phyloP scores from a whole-genome alignment of 2,329 filamentous ascomycete species.

The Ophiostoma australiae region DNA sequence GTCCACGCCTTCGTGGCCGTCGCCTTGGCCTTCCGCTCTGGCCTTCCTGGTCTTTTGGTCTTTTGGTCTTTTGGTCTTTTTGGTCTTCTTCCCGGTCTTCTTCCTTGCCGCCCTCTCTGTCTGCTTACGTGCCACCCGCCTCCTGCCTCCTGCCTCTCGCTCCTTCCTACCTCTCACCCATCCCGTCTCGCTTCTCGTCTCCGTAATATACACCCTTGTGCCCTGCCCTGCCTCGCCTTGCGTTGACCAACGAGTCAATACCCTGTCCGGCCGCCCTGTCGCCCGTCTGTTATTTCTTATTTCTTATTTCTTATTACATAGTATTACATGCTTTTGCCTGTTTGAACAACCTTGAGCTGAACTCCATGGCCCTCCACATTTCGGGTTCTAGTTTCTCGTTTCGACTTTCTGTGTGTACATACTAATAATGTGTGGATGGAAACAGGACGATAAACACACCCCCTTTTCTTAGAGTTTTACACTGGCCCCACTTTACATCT shows the following conservation, averaged over 20 bases:
- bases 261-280: neutral
- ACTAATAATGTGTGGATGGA: too few relatives aligned
- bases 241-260: neutral
- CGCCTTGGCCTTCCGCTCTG: neutral
- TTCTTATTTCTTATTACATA: neutral
- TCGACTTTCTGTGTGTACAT: neutral
- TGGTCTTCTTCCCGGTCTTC: too few relatives aligned
- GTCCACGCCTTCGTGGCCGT: neutral
- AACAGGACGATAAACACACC: neutral
- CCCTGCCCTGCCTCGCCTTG: neutral
- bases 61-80: neutral
- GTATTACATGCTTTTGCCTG: too few relatives aligned
- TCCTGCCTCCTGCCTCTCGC: neutral
- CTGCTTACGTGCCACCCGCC: neutral
- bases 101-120: neutral
- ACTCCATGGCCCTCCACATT: constrained; percentile 1
- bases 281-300: neutral
- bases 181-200: neutral
- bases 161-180: too few relatives aligned
- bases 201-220: neutral
- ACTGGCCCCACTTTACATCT: neutral
- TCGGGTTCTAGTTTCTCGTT: neutral
- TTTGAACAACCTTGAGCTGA: neutral
- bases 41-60: neutral
- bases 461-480: neutral